A percentile compares a stretch with the other conserved stretches of the same genome.
phyloP scores from a whole-genome alignment of 192 early-diverging fungal species.

The Coemansia sp. region DNA sequence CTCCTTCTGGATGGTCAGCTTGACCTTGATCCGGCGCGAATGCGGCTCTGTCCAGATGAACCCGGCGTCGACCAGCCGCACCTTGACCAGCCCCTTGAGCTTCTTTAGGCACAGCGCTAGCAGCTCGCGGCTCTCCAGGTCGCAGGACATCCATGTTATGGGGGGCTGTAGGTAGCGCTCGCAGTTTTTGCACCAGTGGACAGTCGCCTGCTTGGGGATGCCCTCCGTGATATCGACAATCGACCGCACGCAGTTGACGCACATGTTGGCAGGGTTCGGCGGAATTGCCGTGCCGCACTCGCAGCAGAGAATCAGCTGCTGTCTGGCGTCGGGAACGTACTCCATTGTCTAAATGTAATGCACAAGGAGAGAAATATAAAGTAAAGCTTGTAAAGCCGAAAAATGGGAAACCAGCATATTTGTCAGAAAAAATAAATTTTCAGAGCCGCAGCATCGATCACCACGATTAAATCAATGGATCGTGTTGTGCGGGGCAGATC shows the following conservation, averaged over 20 bases:
- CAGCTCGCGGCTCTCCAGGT: conserved; percentile 88
- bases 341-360: conserved; percentile 35
- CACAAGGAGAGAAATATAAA: not conserved
- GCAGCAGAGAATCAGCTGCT: conserved; percentile 76
- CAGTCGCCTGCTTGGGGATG: conserved; percentile 93
- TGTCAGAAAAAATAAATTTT: conserved; percentile 9
- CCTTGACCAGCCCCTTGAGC: conserved; percentile 86
- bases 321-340: conserved; percentile 46
- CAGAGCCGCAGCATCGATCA: not conserved
- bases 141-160: conserved; percentile 79
- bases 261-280: conserved; percentile 98
- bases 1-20: conserved; percentile 99
- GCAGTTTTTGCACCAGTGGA: conserved; percentile 96
- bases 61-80: conserved; percentile 92
- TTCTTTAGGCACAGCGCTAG: conserved; percentile 91
- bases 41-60: conserved; percentile 98
- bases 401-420: not conserved
- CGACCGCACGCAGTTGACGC: conserved; percentile 94
- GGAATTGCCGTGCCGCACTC: conserved; percentile 91
- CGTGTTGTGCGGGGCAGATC: too few relatives aligned
- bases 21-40: conserved; percentile 91
- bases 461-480: not conserved
- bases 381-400: not conserved
- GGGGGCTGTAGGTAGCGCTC: conserved; percentile 97
- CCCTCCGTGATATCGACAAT: conserved; percentile 98